A percentile compares a stretch with the other conserved stretches of the same genome.
These are phyloP conservation scores for Parathielavia hyrcaniae DNA, from an alignment of 495 filamentous ascomycete genomes.

Conservation along the genomic window DNA sequence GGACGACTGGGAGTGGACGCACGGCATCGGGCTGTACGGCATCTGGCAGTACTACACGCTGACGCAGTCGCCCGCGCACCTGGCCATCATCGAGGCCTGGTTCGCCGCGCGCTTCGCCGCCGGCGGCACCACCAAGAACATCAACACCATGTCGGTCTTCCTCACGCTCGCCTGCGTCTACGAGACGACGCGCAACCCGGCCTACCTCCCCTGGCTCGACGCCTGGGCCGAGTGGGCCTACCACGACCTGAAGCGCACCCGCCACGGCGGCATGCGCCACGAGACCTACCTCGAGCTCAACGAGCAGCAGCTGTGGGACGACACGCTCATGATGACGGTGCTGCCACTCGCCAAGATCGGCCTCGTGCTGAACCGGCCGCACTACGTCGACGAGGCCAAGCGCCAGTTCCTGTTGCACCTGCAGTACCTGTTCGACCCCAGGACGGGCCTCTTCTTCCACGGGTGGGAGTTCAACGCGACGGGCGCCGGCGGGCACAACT, in stretches of 20 bases:
- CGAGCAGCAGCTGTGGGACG: conserved; percentile 67
- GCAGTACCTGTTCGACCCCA: conserved; percentile 63
- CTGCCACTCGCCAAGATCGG: conserved; percentile 72
- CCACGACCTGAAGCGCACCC: conserved; percentile 61
- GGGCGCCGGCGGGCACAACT: conserved; percentile 54
- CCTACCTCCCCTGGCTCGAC: conserved; percentile 64
- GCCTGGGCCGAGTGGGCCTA: conserved; percentile 73
- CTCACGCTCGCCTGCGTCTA: conserved; percentile 66
- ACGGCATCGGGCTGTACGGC: conserved; percentile 71
- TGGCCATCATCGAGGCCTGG: conserved; percentile 61
- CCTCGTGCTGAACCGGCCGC: conserved; percentile 52
- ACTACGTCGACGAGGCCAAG: conserved; percentile 68
- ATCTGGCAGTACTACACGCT: conserved; percentile 69
- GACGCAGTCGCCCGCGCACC: conserved; percentile 45
- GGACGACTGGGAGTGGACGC: conserved; percentile 76
- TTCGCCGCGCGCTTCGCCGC: conserved; percentile 57
- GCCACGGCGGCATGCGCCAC: conserved; percentile 68
- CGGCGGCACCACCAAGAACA: conserved; percentile 70
- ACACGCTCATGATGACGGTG: conserved; percentile 77
- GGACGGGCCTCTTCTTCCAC: conserved; percentile 64
- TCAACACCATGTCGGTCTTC: conserved; percentile 73
- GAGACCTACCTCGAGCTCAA: conserved; percentile 60
- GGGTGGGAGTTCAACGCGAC: conserved; percentile 60
- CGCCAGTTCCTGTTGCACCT: conserved; percentile 65
- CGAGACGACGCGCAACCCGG: conserved; percentile 55